A percentile compares a stretch with the other conserved stretches of the same genome.
phyloP scores from a whole-genome alignment of 352 stramenopile species.

The Phytophthora nicotianae region DNA sequence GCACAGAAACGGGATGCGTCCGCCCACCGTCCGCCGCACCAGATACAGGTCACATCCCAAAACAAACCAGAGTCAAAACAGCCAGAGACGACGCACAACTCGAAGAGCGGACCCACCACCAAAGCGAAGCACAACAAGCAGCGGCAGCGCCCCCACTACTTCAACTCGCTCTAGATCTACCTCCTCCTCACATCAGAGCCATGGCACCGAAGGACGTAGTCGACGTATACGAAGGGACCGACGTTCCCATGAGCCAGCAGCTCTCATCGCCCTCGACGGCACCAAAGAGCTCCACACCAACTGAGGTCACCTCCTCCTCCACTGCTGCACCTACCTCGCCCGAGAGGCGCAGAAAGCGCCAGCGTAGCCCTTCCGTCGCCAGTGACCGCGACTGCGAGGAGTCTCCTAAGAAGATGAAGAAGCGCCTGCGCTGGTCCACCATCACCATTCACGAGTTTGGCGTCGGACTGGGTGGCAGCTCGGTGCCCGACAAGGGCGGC shows the following conservation, averaged over 20 bases:
- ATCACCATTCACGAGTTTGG: slow-evolving; percentile 66
- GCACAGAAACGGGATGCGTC: slow-evolving; percentile 21
- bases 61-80: slow-evolving; percentile 37
- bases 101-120: slow-evolving; percentile 18
- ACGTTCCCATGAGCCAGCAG: slow-evolving; percentile 12
- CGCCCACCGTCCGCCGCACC: slow-evolving; percentile 22
- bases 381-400: slow-evolving; percentile 14
- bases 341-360: slow-evolving; percentile 19
- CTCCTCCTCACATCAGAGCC: slow-evolving; percentile 8
- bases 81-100: slow-evolving; percentile 22
- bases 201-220: slow-evolving; percentile 57
- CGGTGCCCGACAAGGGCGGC: slow-evolving; percentile 50
- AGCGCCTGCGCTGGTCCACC: slow-evolving; percentile 59
- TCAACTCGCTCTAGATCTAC: neutral
- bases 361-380: slow-evolving; percentile 16
- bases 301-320: slow-evolving; percentile 6
- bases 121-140: slow-evolving; percentile 7
- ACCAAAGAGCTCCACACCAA: slow-evolving; percentile 11
- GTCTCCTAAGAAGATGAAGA: slow-evolving; percentile 35
- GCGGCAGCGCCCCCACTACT: slow-evolving; percentile 7
- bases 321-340: slow-evolving; percentile 6
- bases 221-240: slow-evolving; percentile 13
- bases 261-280: slow-evolving; percentile 6
- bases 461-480: slow-evolving; percentile 52
- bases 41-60: slow-evolving; percentile 37